Evolutionary conservation across 2,329 filamentous ascomycete species (phyloP), one percentile per base, ranked within the genome.

Genomic region (Escovopsis weberi): DNA sequence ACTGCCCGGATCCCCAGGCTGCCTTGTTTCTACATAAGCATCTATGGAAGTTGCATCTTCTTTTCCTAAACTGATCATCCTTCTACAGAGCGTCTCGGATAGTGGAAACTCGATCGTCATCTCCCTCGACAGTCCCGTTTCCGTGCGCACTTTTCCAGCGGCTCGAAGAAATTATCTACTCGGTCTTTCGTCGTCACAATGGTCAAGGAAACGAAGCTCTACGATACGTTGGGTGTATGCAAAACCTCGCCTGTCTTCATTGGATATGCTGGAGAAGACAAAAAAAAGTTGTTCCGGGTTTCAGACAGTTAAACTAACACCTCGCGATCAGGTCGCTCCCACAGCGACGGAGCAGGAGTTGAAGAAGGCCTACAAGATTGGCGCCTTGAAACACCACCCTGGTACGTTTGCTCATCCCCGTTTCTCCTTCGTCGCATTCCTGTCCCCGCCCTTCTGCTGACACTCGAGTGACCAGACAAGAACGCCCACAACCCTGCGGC

Each of bases 401-500:
- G 82, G 82, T 85, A 74, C 51, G 76, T 61, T 45, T n/a, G n/a
- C 12, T 11, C 0, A 4, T 15, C 6, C 12, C 37, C 23, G 15
- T 30, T 12, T 41, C 19, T 33, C n/a, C 39, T n/a, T 19, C 7
- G 26, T 9, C 12, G 28, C 6, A 33, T 35, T 10, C 0, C 9
- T 35, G 10, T 10, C 28, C 33, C 4, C 15, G 26, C 28, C 23
- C 9, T 11, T n/a, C 12, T 18, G 40, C 26, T 38, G 51, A 54
- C 43, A 55, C 44, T 28, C 44, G 23, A 11, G 32, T 45, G 26
- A 44, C 34, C 53, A 93, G 89, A 98, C 67, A 98, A 98, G 75
- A 98, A 98, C 66, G 78, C 82, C 50, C 79, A 91, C 70, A 93
- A 94, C 70, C 87, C 88, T 35, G 83, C 80, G 26, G 88, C 91